Conservation (phyloP, 2,329 filamentous ascomycete species). For the Claviceps sp. region DNA sequence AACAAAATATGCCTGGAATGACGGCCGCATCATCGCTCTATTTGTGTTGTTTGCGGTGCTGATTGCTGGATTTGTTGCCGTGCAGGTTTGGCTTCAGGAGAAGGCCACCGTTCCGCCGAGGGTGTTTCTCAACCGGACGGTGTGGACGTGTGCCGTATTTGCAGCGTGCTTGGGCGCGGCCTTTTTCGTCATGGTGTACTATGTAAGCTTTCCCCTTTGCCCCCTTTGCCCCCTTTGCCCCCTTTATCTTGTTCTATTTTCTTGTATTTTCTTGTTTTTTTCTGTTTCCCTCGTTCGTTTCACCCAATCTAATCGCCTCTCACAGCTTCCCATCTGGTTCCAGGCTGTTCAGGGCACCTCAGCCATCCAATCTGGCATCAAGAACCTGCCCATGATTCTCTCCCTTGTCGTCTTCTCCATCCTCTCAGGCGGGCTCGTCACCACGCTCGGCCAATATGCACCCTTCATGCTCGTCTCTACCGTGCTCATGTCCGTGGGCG, state of each 20-base stretch:
- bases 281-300: constrained; percentile 7
- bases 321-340: constrained; percentile 29
- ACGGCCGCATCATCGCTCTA: constrained; percentile 6
- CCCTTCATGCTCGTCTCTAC: constrained; percentile 24
- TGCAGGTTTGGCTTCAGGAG: constrained; percentile 20
- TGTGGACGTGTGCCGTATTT: constrained; percentile 17
- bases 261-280: constrained; percentile 11
- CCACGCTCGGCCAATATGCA: constrained; percentile 26
- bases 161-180: constrained; percentile 8
- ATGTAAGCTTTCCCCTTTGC: constrained; percentile 4
- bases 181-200: constrained; percentile 7
- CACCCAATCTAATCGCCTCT: constrained; percentile 18
- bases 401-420: constrained; percentile 15
- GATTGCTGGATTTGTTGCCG: constrained; percentile 15
- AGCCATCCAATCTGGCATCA: constrained; percentile 17
- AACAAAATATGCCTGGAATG: constrained; percentile 17
- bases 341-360: constrained; percentile 27
- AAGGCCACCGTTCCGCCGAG: constrained; percentile 6
- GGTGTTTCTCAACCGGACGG: constrained; percentile 9
- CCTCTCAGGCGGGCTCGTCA: constrained; percentile 15
- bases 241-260: no score
- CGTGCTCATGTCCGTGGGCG: constrained; percentile 20
- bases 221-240: no score
- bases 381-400: constrained; percentile 16
- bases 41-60: constrained; percentile 6